Base-by-base conservation (phyloP, 2,329 filamentous ascomycete genomes). In the Exophiala spinifera region DNA sequence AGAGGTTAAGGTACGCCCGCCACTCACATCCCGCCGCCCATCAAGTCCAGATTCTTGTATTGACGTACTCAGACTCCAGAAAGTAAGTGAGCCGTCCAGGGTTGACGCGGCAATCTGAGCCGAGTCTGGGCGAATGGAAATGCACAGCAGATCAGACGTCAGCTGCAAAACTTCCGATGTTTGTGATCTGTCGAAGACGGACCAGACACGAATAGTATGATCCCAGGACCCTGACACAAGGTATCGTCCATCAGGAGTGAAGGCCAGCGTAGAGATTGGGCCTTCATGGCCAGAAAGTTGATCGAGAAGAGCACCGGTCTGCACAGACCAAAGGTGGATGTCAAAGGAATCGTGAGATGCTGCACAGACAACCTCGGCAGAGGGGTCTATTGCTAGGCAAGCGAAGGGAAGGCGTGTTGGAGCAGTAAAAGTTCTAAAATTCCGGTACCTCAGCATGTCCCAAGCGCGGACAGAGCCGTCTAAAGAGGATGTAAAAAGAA, bases 321-420 rank as follows among this genome's bases (percentile, higher is more conserved):
- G 94, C 3, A 99, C 95, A 4, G 90, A 96, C 94, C 94, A 99
- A 59, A 99, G 88, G 72, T 99, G 91, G 48, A 99, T 89, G 67
- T 97, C 92, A 62, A 96, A 97, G 3, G 91, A 96, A 70, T 99
- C 94, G 14, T 95, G 79, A 1, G 92, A 97, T 2, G 92, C 94
- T 8, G 94, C 94, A 56, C 92, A 95, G 2, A 99, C 88, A 7
- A 99, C 89, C 71, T 99, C 95, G 49, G 94, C 94, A 61, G 91
- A 96, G 0, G 94, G 91, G 63, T 99, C 95, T n/a, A 97, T 91
- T 1, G 94, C 91, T 69, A 99, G 81, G 54, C 89, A 95, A 14
- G 91, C 92, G 73, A 97, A 99, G 0, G 91, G 95, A 21, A 97
- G 76, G 51, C 92, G 81, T 28, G 89, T 91, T 0, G 94, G 91